Base-by-base conservation (phyloP, 2,329 filamentous ascomycete genomes). In the Neonectria neomacrospora region DNA sequence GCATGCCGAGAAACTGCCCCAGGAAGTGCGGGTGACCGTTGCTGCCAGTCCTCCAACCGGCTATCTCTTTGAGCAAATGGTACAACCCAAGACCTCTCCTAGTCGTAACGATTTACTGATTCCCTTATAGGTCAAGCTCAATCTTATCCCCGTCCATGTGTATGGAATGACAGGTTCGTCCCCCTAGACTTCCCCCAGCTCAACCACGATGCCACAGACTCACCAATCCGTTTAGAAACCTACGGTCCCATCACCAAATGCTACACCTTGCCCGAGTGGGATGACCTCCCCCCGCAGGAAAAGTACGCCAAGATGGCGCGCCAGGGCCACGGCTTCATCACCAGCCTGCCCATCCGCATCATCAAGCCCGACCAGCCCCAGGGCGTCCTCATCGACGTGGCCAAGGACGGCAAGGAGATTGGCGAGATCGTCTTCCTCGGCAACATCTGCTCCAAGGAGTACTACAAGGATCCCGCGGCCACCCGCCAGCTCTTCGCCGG, bases 211-310 rank as follows among this genome's bases (percentile, higher is more conserved):
- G 16, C 34, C 2, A 12, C 55, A n/a, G 64, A 54, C 60, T 57
- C 6, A 52, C 37, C 10, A 9, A 18, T 34, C 7, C 28, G 4
- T n/a, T 3, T 26, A 80, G 87, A 98, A 80, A 98, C 95, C 0
- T 98, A 98, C 73, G 96, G 96, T 0, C 96, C 96, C 10, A 95
- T 97, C 64, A 98, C 94, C 1, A 97, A 96, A 77, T 93, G 94
- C 10, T 99, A 99, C 73, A 84, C 91, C 59, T 86, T 98, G 80
- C 93, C 94, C 0, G 83, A 86, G 30, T 99, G 96, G 96, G 89
- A 96, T n/a, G 74, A 77, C 0, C 82, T 97, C 1, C 86, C 91
- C 0, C 68, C 81, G 5, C 88, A 91, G 28, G 92, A 97, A 65
- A 94, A 91, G 77, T 99, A 94, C 74, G 87, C 87, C 67, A 90